Percentiles rank a stretch among this genome's conserved stretches.
Evolutionary conservation across 2,329 filamentous ascomycete genomes (phyloP).

Genomic region (Aspergillus tanneri): DNA sequence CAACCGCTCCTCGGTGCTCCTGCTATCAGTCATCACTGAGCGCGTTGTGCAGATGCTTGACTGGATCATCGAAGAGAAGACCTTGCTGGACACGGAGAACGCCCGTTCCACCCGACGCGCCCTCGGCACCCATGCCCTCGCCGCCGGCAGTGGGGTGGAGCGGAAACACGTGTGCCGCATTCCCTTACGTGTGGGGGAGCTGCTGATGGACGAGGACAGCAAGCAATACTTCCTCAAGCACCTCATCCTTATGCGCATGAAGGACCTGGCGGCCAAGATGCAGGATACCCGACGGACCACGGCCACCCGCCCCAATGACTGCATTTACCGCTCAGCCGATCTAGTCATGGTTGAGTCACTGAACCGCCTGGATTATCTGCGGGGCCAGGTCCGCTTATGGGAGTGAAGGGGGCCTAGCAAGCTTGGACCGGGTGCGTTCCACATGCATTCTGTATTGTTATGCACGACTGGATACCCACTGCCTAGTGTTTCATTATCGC

Average conservation of each 20-base stretch:
- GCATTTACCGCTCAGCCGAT: conserved; percentile 8
- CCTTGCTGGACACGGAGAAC: conserved; percentile 4
- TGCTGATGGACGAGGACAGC: conserved; percentile 4
- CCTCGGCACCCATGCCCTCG: neutral
- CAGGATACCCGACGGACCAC: conserved; percentile 4
- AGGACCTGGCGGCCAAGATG: conserved; percentile 7
- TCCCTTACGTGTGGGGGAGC: conserved; percentile 1
- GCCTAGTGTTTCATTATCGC: too few species aligned
- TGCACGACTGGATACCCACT: too few species aligned
- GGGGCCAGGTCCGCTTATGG: conserved; percentile 8
- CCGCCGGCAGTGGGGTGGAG: neutral
- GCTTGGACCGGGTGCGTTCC: too few species aligned
- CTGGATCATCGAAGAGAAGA: conserved; percentile 11
- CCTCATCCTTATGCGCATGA: conserved; percentile 7
- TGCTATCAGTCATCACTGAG: conserved; percentile 8
- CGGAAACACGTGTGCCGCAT: conserved; percentile 3
- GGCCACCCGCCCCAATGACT: neutral
- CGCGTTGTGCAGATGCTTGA: conserved; percentile 11
- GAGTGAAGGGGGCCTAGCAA: too few species aligned
- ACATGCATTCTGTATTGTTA: too few species aligned
- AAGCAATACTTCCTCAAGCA: conserved; percentile 10
- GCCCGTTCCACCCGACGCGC: conserved; percentile 5
- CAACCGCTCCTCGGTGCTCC: conserved; percentile 9
- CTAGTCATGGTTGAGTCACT: conserved; percentile 7
- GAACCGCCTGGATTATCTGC: conserved; percentile 8